Conservation (phyloP, 192 early-diverging fungal species). For the Entomortierella beljakovae region DNA sequence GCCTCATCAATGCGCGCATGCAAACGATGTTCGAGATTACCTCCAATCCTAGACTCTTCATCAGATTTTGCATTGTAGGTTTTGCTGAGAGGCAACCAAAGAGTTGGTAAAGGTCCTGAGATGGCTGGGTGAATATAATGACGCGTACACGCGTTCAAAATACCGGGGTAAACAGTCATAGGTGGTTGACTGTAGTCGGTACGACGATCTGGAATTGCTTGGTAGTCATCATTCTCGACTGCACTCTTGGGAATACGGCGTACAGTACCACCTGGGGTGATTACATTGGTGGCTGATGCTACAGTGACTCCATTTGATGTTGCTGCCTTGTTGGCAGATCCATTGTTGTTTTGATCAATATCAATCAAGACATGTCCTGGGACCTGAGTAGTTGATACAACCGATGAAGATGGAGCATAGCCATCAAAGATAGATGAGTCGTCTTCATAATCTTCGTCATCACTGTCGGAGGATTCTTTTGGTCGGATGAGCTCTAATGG, state of each 20-base stretch:
- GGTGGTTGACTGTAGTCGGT: constrained; percentile 83
- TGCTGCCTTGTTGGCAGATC: not conserved
- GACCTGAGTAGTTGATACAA: constrained; percentile 14
- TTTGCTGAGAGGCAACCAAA: constrained; percentile 79
- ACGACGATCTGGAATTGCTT: constrained; percentile 68
- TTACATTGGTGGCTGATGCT: constrained; percentile 7
- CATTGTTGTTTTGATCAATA: not conserved
- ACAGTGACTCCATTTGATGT: not conserved
- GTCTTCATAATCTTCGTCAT: not conserved
- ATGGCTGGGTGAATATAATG: constrained; percentile 76
- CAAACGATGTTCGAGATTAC: not conserved
- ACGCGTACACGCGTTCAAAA: constrained; percentile 77
- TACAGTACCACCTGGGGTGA: constrained; percentile 14
- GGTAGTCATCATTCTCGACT: constrained; percentile 72
- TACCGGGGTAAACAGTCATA: constrained; percentile 74
- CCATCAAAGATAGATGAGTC: not conserved
- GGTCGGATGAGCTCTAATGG: constrained; percentile 59
- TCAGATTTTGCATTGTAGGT: not conserved
- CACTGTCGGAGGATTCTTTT: not conserved
- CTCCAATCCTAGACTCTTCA: constrained; percentile 17
- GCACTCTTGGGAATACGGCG: constrained; percentile 34
- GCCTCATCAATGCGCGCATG: constrained; percentile 34
- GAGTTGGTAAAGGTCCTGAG: constrained; percentile 70
- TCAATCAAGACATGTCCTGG: constrained; percentile 27
- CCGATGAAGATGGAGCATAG: not conserved